These are phyloP conservation scores for Filobasidium uniguttulatum DNA, from an alignment of 1,284 basidiomycete genomes.

Conservation along the genomic window DNA sequence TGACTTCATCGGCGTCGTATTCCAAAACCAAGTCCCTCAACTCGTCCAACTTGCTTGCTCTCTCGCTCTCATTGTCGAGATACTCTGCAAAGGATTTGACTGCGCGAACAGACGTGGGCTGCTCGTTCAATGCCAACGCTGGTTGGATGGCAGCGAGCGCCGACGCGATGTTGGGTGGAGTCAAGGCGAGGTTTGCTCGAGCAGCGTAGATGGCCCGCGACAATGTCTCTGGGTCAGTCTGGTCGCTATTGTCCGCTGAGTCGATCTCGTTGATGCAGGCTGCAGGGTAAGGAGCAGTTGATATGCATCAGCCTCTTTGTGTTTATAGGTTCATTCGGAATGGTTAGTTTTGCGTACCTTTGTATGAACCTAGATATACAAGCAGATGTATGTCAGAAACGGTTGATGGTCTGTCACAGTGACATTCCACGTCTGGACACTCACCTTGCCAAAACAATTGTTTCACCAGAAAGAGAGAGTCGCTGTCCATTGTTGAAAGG, in stretches of 20 bases:
- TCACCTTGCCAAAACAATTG: conserved; percentile 69
- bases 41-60: conserved; percentile 54
- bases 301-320: no score
- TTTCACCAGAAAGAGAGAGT: conserved; percentile 66
- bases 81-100: conserved; percentile 57
- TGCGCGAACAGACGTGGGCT: conserved; percentile 57
- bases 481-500: conserved; percentile 54
- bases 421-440: conserved; percentile 3
- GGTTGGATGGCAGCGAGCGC: conserved; percentile 43
- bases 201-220: conserved; percentile 58
- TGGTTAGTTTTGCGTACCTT: conserved; percentile 26
- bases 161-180: conserved; percentile 46
- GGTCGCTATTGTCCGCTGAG: conserved; percentile 22
- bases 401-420: no score
- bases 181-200: conserved; percentile 65
- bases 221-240: conserved; percentile 45
- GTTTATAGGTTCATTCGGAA: no score
- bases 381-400: no score
- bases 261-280: conserved; percentile 33
- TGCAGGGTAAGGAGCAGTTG: conserved; percentile 17
- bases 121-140: conserved; percentile 22
- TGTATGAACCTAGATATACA: conserved; percentile 36
- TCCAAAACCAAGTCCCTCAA: conserved; percentile 74
- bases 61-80: conserved; percentile 38
- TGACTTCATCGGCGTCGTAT: conserved; percentile 55